Base-by-base conservation (phyloP, 345 rosid genomes). In the Populus alba region DNA sequence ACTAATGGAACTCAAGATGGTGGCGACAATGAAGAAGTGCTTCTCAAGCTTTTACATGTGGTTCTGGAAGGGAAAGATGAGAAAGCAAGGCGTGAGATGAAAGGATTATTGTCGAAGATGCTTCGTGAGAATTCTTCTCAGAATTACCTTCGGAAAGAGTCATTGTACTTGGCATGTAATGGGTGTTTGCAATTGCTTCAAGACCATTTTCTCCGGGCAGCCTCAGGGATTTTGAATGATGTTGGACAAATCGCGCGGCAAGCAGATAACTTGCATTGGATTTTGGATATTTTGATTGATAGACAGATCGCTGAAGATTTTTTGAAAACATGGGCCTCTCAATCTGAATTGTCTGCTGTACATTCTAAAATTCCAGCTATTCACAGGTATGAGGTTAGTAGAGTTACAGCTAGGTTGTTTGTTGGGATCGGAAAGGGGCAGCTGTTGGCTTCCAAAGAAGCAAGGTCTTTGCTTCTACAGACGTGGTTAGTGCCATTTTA, bases 51-150 rank as follows among this genome's bases (percentile, higher is more conserved):
- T 70, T 72, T 97, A 73, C 90, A 88, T 39, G 95, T 94, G 71
- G 99, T 97, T 81, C 97, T 94, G 9, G 95, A 97, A 80, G 99
- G 98, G 5, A 94, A 91, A 87, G 97, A 97, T 38, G 98, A 94
- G 89, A 97, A 92, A 82, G 98, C 99, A 0, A 89, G 97, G 83
- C 97, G 98, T n/a, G 95, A 97, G 70, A 97, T 97, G 99, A 94
- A 97, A 87, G 91, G 91, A 0, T 84, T 97, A 67, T 93, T 97
- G 15, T 89, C 92, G 3, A 97, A 94, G 87, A 92, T 97, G 99
- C 99, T 97, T 71, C 91, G 85, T 27, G 98, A 97, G 89, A 97
- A 89, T 83, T 87, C 98, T 1, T 97, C 96, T n/a, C 96, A 92
- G 20, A 90, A 86, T 67, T 95, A 92, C 86, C 91, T 97, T 45